Base-by-base conservation (phyloP, 768 basidiomycete species). In the Boletus insuetus region DNA sequence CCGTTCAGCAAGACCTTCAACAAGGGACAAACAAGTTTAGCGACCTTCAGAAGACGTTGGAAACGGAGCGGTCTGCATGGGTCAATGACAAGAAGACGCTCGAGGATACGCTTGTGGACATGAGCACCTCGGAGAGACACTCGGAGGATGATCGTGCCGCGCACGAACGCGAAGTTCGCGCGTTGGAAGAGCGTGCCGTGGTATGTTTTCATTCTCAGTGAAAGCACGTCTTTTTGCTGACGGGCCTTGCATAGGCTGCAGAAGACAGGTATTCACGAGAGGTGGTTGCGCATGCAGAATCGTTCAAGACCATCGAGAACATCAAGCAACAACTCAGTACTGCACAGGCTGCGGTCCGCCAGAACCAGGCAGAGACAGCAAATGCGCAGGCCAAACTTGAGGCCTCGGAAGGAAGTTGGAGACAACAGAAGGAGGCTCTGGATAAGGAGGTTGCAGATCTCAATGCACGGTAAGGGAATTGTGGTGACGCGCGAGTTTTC, bases 221-320 rank as follows among this genome's bases (percentile, higher is more conserved):
- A 42, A 26, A 17, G 16, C 17, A n/a, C 16, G 1, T 14, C 10
- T 46, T 20, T 26, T 20, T 31, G 35, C 46, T 52, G 3, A 66
- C 4, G 3, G 3, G 26, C 38, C 12, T 9, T 31, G 34, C 49
- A 10, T 58, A 85, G 82, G 79, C 84, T 59, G 90, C 90, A 6
- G 90, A 94, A 65, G 87, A 89, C 49, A 82, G 86, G 51, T 94
- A 94, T 61, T 80, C 85, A 6, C 79, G 84, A 48, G 92, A 92
- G 65, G 81, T 94, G n/a, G 74, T 94, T 32, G 77, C 89, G 1
- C 93, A 95, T 67, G 92, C 93, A 0, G 91, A 93, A 20, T 80
- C 88, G 0, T 87, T 94, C 77, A 91, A 91, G 72, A 58, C 75
- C 13, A 79, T 91, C 12, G 82, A 86, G 12, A 73, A 64, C 11